phyloP scores from a whole-genome alignment of 2,329 filamentous ascomycete species.

The Paracamarosporium sp. region DNA sequence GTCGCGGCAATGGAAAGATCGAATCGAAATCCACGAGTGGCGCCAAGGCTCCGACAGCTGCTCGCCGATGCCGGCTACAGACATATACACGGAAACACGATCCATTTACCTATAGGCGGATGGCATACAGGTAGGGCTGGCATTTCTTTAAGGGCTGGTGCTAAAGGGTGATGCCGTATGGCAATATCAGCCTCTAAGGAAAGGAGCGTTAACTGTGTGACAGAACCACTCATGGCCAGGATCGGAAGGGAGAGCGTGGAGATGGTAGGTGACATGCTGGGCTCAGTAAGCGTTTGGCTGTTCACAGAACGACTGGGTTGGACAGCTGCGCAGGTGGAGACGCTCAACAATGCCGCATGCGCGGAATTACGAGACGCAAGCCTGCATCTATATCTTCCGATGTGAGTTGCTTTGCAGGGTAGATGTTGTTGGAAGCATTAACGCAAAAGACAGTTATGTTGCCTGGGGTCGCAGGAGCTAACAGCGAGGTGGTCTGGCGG shows the following conservation, averaged over 20 bases:
- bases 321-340: slow-evolving; percentile 36
- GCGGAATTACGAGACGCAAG: slow-evolving; percentile 35
- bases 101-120: slow-evolving; percentile 45
- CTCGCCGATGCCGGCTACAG: slow-evolving; percentile 38
- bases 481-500: background rate
- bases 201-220: background rate
- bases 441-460: slow-evolving; percentile 31
- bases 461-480: slow-evolving; percentile 34
- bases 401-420: slow-evolving; percentile 31
- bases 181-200: background rate
- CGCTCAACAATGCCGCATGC: slow-evolving; percentile 36
- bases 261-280: slow-evolving; percentile 43
- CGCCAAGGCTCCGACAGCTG: slow-evolving; percentile 33
- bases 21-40: slow-evolving; percentile 44
- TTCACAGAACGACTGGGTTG: slow-evolving; percentile 41
- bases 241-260: slow-evolving; percentile 37
- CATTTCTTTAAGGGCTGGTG: background rate
- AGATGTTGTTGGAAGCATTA: slow-evolving; percentile 10
- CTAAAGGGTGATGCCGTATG: no score
- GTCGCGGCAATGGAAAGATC: slow-evolving; percentile 39
- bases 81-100: slow-evolving; percentile 36
- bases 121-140: slow-evolving; percentile 43
- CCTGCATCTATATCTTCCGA: slow-evolving; percentile 44
- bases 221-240: slow-evolving; percentile 37
- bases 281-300: slow-evolving; percentile 46